phyloP scores from a whole-genome alignment of 2,329 filamentous ascomycete species.

The Ascomycota sp. region DNA sequence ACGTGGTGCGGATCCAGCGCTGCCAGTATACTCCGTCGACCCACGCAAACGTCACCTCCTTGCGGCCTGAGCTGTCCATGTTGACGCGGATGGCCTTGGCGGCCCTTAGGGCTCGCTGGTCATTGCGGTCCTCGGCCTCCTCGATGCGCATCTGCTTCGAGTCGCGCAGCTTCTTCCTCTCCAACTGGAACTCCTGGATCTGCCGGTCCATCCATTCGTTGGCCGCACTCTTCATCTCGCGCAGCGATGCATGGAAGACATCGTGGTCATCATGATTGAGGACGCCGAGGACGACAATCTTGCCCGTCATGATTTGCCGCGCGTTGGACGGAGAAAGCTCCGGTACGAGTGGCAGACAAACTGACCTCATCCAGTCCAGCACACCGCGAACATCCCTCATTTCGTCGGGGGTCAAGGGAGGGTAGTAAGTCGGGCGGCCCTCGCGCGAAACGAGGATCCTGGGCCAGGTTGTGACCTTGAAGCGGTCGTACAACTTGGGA shows the following conservation, averaged over 20 bases:
- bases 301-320: slow-evolving; percentile 83
- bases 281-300: slow-evolving; percentile 83
- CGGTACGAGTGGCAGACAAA: slow-evolving; percentile 90
- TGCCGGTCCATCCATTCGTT: slow-evolving; percentile 98
- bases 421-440: slow-evolving; percentile 78
- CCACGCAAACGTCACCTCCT: slow-evolving; percentile 90
- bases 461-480: slow-evolving; percentile 96
- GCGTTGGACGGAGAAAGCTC: slow-evolving; percentile 85
- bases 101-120: slow-evolving; percentile 65
- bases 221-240: slow-evolving; percentile 88
- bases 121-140: slow-evolving; percentile 82
- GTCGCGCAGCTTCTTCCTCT: slow-evolving; percentile 81
- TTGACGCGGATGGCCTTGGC: slow-evolving; percentile 86
- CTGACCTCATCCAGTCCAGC: slow-evolving; percentile 81
- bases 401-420: slow-evolving; percentile 65
- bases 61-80: slow-evolving; percentile 70
- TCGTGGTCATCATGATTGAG: slow-evolving; percentile 62
- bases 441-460: slow-evolving; percentile 75
- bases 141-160: slow-evolving; percentile 90
- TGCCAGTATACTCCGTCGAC: slow-evolving; percentile 96
- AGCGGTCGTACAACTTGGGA: slow-evolving; percentile 52
- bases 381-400: slow-evolving; percentile 74
- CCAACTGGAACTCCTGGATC: slow-evolving; percentile 73
- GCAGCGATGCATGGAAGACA: slow-evolving; percentile 56
- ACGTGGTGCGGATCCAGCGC: slow-evolving; percentile 87